These are phyloP conservation scores for Nicotiana noctiflora DNA, from an alignment of 257 asterid species.

Conservation along the genomic window DNA sequence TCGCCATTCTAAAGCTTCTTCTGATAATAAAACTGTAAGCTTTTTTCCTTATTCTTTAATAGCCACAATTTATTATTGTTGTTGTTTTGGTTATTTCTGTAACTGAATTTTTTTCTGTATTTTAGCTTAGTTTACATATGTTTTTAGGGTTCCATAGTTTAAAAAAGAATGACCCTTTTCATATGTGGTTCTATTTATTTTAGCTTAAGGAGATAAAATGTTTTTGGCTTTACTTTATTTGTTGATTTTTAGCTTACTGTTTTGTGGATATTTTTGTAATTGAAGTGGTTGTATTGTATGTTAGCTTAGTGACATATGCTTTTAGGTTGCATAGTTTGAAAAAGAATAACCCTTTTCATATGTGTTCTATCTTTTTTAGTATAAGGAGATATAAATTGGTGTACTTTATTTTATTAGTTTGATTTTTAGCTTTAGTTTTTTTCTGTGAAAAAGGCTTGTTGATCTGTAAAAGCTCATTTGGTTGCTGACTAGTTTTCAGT, in stretches of 20 bases:
- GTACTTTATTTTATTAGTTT: background rate
- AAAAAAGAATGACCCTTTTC: background rate
- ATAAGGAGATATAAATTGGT: background rate
- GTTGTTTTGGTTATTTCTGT: background rate
- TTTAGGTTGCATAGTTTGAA: background rate
- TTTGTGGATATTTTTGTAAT: background rate
- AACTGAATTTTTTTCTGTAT: background rate
- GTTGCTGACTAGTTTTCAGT: background rate
- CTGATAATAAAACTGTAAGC: slow-evolving; percentile 52
- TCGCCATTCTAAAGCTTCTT: slow-evolving; percentile 49
- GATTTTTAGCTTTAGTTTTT: background rate
- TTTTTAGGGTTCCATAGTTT: background rate
- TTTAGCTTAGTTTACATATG: background rate
- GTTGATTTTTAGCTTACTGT: background rate
- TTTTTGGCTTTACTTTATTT: too few relatives aligned
- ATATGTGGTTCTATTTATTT: too few relatives aligned
- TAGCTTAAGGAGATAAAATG: too few relatives aligned
- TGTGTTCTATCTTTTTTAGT: background rate
- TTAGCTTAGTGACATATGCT: background rate
- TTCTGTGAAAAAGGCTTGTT: background rate
- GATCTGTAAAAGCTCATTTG: background rate
- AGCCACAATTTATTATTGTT: background rate
- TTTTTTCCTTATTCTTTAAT: background rate
- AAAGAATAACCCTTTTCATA: background rate
- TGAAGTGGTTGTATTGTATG: background rate